Evolutionary conservation across 2,329 filamentous ascomycete species (phyloP).

Genomic region (Arthroderma sp.): DNA sequence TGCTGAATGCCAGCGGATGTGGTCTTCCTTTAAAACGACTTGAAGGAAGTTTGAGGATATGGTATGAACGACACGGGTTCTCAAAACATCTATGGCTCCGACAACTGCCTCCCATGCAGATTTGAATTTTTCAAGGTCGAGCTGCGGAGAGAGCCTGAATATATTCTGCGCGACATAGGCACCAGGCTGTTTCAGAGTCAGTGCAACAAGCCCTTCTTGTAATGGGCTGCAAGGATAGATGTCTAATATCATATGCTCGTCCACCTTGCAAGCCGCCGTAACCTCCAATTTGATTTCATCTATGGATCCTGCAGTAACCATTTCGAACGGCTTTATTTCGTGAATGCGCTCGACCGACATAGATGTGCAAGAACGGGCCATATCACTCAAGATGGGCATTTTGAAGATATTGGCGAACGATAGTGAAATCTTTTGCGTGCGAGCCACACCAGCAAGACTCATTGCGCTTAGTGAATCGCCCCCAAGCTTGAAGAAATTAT

Average conservation of each 20-base stretch:
- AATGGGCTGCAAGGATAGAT: conserved; percentile 33
- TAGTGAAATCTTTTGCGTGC: conserved; percentile 10
- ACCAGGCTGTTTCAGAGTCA: conserved; percentile 35
- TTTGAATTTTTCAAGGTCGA: conserved; percentile 33
- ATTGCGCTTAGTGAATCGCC: conserved; percentile 15
- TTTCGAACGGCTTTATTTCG: conserved; percentile 7
- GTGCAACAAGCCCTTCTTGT: conserved; percentile 34
- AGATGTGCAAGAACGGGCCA: conserved; percentile 15
- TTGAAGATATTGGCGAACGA: conserved; percentile 16
- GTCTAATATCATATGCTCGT: conserved; percentile 21
- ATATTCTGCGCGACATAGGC: conserved; percentile 37
- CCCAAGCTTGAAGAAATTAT: conserved; percentile 14
- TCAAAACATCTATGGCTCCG: conserved; percentile 34
- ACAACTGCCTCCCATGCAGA: conserved; percentile 35
- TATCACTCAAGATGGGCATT: conserved; percentile 21
- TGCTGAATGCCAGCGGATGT: conserved; percentile 23
- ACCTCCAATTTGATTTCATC: conserved; percentile 10
- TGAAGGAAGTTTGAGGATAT: conserved; percentile 26
- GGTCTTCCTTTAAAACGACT: conserved; percentile 24
- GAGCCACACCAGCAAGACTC: conserved; percentile 13
- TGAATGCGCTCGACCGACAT: neutral
- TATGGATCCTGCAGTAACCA: conserved; percentile 10
- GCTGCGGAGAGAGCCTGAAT: conserved; percentile 24
- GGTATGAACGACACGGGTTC: conserved; percentile 34
- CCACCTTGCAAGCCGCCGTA: conserved; percentile 19